Evolutionary conservation across 176 grass and related monocot species (phyloP).

Genomic region (Oryza rufipogon): DNA sequence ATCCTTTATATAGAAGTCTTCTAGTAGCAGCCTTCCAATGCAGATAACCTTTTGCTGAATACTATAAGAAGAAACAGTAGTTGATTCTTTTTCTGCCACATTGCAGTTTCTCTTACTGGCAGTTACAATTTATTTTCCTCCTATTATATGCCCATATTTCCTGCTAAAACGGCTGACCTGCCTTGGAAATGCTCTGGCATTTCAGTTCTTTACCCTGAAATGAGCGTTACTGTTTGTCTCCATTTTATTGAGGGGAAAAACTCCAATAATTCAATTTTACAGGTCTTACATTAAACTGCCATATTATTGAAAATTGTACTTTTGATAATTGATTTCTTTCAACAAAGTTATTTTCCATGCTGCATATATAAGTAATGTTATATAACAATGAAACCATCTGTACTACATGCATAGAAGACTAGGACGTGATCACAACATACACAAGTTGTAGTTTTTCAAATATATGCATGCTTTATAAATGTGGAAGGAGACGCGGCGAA

Average conservation of each 20-base stretch:
- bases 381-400: no score
- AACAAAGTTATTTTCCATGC: no score
- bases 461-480: no score
- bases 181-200: not conserved
- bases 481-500: no score
- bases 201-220: not conserved
- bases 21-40: not conserved
- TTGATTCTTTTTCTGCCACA: not conserved
- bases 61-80: not conserved
- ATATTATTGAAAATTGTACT: not conserved
- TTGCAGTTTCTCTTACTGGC: not conserved
- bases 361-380: no score
- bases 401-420: no score
- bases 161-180: not conserved
- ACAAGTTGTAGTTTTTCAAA: no score
- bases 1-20: not conserved
- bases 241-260: no score
- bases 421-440: no score
- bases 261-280: not conserved
- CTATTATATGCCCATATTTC: not conserved
- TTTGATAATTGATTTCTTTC: no score
- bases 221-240: not conserved
- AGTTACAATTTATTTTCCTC: not conserved
- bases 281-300: not conserved
- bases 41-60: not conserved